Percentiles rank a stretch among this genome's conserved stretches.
These are phyloP conservation scores for Codiaeum variegatum DNA, from an alignment of 441 rosid species.

Conservation along the genomic window DNA sequence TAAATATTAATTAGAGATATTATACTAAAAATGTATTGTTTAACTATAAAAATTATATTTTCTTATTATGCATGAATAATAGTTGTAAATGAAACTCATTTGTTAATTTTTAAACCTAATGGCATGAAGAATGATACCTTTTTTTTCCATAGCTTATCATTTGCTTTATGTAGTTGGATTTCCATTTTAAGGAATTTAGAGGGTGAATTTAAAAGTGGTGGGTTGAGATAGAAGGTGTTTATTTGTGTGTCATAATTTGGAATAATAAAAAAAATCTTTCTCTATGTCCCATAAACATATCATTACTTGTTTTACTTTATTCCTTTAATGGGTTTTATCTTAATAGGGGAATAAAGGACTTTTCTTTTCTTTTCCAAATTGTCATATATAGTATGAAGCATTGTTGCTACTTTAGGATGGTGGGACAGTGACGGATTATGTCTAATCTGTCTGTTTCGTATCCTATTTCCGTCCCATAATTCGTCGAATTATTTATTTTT, in stretches of 20 bases:
- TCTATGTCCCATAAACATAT: not conserved
- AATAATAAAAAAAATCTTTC: not conserved
- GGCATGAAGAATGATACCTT: not conserved
- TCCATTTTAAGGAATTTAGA: not conserved
- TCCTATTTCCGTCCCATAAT: no score
- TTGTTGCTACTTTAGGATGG: slow-evolving; percentile 4
- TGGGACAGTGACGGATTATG: no score
- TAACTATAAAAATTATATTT: no score
- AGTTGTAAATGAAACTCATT: not conserved
- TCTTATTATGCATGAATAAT: no score
- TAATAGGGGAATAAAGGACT: slow-evolving; percentile 7
- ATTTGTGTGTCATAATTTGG: not conserved
- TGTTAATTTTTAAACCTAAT: not conserved
- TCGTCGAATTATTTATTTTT: no score
- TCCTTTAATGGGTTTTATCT: slow-evolving; percentile 21
- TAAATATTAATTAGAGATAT: no score
- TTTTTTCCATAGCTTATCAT: not conserved
- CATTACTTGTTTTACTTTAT: slow-evolving; percentile 23
- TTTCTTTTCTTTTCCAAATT: not conserved
- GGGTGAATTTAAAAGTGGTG: no score
- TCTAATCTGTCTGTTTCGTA: no score
- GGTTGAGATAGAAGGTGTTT: not conserved
- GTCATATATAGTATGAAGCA: not conserved
- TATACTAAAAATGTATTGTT: no score
- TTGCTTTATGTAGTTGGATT: not conserved